Base-by-base conservation (phyloP, 108 stramenopile species). In the Discostella pseudostelligera region DNA sequence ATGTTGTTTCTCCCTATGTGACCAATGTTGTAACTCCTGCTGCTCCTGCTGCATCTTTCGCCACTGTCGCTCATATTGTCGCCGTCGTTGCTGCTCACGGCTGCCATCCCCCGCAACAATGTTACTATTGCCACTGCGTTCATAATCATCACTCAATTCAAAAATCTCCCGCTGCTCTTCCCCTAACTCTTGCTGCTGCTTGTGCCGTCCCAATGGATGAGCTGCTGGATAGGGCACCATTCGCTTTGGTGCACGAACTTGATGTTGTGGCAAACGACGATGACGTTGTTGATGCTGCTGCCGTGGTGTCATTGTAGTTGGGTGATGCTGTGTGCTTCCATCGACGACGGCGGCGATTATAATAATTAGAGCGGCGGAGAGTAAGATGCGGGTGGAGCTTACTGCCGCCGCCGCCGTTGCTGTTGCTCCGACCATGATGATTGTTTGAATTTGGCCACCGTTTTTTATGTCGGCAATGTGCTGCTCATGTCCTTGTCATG, bases 121-220 rank as follows among this genome's bases (percentile, higher is more conserved):
- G 35, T 24, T 25, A 25, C 14, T 17, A 32, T 32, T 32, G 32
- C 32, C 32, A 32, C 32, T 32, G 5, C 3, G 3, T 32, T 32
- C 5, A 26, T 11, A 4, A 56, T 56, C 1, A 8, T 32, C 24
- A 1, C 4, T 28, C 29, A 9, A 3, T 8, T 6, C 8, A 24
- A 40, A 22, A 21, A 21, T n/a, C 17, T 10, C 58, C 26, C 29
- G 17, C n/a, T 32, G 16, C 8, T 22, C 32, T 24, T 25, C 5
- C 21, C 50, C 20, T 28, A 8, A 4, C 13, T 46, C n/a, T 4
- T 35, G 40, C 39, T 70, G 24, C 14, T 22, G 21, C 39, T 42
- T 13, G 62, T 72, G 63, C 17, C 72, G 55, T 48, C 48, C 63
- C 16, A 72, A 26, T 6, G 72, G 72, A 59, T 72, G 72, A 48